Percentiles rank a stretch among this genome's conserved stretches.
These are phyloP conservation scores for Penicillium bovifimosum DNA, from an alignment of 495 filamentous ascomycete species.

Conservation along the genomic window DNA sequence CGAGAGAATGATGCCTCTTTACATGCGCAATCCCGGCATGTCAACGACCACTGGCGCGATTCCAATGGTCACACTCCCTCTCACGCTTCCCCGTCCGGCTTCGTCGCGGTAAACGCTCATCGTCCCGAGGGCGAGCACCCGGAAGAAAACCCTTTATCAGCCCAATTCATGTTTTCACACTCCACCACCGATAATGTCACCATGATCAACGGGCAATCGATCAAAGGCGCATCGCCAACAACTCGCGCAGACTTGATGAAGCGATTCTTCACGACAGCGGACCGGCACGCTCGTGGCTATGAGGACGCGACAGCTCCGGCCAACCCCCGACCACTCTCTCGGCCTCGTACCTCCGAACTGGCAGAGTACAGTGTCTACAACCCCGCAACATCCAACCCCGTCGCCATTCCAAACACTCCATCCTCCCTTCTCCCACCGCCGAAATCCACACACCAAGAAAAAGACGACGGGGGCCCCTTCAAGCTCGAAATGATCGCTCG, in stretches of 20 bases:
- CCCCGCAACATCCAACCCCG: conserved; percentile 34
- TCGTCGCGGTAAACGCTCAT: conserved; percentile 53
- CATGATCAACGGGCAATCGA: conserved; percentile 46
- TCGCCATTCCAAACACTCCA: conserved; percentile 48
- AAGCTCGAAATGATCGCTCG: conserved; percentile 63
- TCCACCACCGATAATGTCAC: conserved; percentile 43
- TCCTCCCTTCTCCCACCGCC: conserved; percentile 47
- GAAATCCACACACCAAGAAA: conserved; percentile 44
- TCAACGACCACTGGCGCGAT: conserved; percentile 36
- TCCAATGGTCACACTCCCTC: conserved; percentile 24
- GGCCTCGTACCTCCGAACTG: conserved; percentile 35
- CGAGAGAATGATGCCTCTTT: conserved; percentile 45
- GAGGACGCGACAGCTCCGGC: conserved; percentile 25
- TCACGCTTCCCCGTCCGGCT: conserved; percentile 43
- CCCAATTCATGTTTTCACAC: conserved; percentile 40
- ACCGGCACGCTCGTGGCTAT: conserved; percentile 39
- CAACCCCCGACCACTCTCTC: conserved; percentile 29
- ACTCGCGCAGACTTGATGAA: conserved; percentile 49
- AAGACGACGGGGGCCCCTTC: conserved; percentile 57
- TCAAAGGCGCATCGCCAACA: conserved; percentile 49
- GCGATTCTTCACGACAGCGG: conserved; percentile 54
- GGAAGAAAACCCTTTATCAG: conserved; percentile 31
- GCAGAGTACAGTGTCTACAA: conserved; percentile 35
- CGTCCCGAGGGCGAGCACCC: conserved; percentile 29
- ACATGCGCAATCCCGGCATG: conserved; percentile 27